Evolutionary conservation across 305 asterid species (phyloP), one percentile per base, ranked within the genome.

Genomic region (Caryopteris hybrid): DNA sequence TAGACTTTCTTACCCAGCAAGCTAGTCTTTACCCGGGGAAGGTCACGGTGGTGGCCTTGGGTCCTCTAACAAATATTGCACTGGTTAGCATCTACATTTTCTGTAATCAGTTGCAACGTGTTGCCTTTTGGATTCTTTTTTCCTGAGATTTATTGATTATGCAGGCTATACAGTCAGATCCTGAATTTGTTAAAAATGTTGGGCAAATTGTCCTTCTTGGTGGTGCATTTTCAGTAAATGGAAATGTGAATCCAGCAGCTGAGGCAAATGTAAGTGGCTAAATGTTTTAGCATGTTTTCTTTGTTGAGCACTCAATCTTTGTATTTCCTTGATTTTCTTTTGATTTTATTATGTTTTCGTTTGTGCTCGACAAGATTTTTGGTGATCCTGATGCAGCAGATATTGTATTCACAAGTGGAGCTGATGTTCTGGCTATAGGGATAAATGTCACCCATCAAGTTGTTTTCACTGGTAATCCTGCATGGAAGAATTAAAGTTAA

Each of bases 351-450:
- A 31, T 38, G 61, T 71, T 51, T 10, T 31, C 46, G 39, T 64
- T 8, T 25, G 73, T 61, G 82, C 73, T 60, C 43, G 66, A 70
- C 75, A 29, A 93, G 99, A 86, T 93, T 56, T 88, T 84, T 73
- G 97, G 99, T 82, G 97, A 93, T 82, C 99, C 99, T 27, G 96
- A 93, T 71, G 97, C 99, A 45, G 99, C 99, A 31, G 97, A 93
- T 85, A 74, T 90, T 74, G 97, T 93, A 36, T 88, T 93, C 82
- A 87, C 99, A 22, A 84, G 97, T 73, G 99, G 99, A 65, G 97
- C 99, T 84, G 96, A 93, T 83, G 72, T 93, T 75, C 81, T 93
- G 69, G 97, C 97, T 53, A 80, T 93, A 61, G 99, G 99, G 73
- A 75, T 90, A 61, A 93, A 93, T 69, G 89, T 93, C 73, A 93